phyloP scores from a whole-genome alignment of 2,329 filamentous ascomycete species.

The Colletotrichum endophyticum region DNA sequence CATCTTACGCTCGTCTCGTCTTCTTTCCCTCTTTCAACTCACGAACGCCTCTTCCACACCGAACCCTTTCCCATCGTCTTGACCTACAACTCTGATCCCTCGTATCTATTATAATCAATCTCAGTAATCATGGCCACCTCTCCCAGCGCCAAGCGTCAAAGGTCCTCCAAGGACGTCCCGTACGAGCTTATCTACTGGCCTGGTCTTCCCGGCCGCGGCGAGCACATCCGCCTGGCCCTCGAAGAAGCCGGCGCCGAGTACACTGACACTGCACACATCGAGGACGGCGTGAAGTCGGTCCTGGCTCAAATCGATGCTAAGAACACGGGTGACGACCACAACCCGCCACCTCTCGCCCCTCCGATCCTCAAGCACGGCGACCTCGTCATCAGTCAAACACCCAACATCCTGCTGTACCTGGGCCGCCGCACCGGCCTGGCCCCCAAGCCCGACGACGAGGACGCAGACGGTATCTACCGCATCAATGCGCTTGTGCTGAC shows the following conservation, averaged over 20 bases:
- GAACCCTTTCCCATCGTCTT: neutral
- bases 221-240: slow-evolving; percentile 74
- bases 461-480: slow-evolving; percentile 53
- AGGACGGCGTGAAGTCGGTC: slow-evolving; percentile 58
- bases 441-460: slow-evolving; percentile 43
- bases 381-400: slow-evolving; percentile 70
- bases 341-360: slow-evolving; percentile 70
- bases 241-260: slow-evolving; percentile 72
- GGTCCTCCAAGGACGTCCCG: slow-evolving; percentile 45
- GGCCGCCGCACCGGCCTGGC: slow-evolving; percentile 64
- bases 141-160: slow-evolving; percentile 31
- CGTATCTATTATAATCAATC: neutral
- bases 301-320: slow-evolving; percentile 48
- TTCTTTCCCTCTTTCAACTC: neutral
- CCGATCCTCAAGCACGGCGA: slow-evolving; percentile 69
- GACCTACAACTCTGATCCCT: neutral
- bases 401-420: slow-evolving; percentile 76
- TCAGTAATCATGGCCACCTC: slow-evolving; percentile 5
- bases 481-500: slow-evolving; percentile 71
- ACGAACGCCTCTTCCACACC: neutral
- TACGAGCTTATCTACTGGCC: slow-evolving; percentile 78
- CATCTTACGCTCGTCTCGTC: neutral
- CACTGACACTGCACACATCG: slow-evolving; percentile 57
- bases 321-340: slow-evolving; percentile 55
- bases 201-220: slow-evolving; percentile 73